These are phyloP conservation scores for Beauveria asiatica DNA, from an alignment of 2,329 filamentous ascomycete genomes.

Conservation along the genomic window DNA sequence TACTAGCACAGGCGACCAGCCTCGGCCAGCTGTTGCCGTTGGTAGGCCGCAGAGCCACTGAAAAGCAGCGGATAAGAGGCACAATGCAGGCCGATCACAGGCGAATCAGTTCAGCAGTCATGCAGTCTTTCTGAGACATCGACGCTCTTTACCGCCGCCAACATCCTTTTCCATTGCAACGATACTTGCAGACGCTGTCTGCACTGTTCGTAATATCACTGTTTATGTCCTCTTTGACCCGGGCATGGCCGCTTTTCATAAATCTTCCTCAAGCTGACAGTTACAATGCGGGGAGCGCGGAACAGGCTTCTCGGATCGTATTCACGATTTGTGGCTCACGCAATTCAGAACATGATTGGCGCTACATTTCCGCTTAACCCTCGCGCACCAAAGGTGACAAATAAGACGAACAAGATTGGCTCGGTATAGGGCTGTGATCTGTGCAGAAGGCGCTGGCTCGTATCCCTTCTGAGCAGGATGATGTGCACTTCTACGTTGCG, in stretches of 20 bases:
- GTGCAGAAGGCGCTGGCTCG: not conserved
- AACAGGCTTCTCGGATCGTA: no score
- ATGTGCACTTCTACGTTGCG: not conserved
- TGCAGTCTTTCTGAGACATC: not conserved
- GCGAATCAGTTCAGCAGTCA: not conserved
- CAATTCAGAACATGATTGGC: not conserved
- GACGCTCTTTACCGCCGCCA: not conserved
- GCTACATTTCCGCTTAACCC: not conserved
- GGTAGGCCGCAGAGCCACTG: not conserved
- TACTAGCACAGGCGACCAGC: not conserved
- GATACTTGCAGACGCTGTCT: not conserved
- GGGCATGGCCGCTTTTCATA: not conserved
- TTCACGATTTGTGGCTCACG: not conserved
- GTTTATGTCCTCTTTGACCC: not conserved
- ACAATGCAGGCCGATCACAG: not conserved
- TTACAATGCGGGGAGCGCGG: not conserved
- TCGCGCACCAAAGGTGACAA: not conserved
- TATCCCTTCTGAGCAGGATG: not conserved
- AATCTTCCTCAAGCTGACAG: not conserved
- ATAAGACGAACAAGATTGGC: not conserved
- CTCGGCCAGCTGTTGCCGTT: not conserved
- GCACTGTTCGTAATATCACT: not conserved
- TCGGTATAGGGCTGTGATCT: not conserved
- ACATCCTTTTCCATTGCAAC: not conserved
- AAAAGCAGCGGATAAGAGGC: not conserved